Percentiles rank a stretch among this genome's conserved stretches.
Conservation (phyloP, 495 filamentous ascomycete species). For the Pyrenula aspistea region DNA sequence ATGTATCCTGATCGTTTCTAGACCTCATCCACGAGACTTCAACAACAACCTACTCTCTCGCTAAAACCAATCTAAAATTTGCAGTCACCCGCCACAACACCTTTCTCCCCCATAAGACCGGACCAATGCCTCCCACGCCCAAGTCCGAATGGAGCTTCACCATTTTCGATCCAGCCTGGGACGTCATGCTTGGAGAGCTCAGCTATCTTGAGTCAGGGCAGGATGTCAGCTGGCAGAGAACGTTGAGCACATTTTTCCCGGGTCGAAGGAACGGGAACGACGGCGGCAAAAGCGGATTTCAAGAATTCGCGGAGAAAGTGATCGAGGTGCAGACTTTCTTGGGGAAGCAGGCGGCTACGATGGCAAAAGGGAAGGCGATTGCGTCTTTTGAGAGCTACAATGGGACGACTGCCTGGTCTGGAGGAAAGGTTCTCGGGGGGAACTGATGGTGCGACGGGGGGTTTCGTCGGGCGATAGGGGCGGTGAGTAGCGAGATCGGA, state of each 20-base stretch:
- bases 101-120: background rate
- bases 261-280: slow-evolving; percentile 3
- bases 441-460: no score
- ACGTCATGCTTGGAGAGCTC: slow-evolving; percentile 22
- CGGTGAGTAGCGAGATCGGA: no score
- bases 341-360: slow-evolving; percentile 6
- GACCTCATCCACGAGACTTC: background rate
- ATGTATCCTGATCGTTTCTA: background rate
- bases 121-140: slow-evolving; percentile 1
- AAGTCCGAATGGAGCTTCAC: slow-evolving; percentile 28
- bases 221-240: slow-evolving; percentile 23
- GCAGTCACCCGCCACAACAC: background rate
- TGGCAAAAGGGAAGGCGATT: slow-evolving; percentile 4
- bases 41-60: background rate
- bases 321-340: slow-evolving; percentile 7
- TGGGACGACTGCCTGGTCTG: no score
- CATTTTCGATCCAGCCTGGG: slow-evolving; percentile 40
- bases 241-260: slow-evolving; percentile 35
- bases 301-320: slow-evolving; percentile 22
- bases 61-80: background rate
- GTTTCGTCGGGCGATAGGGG: no score
- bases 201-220: slow-evolving; percentile 18
- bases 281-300: slow-evolving; percentile 15
- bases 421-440: no score
- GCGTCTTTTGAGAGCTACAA: no score